Percentiles rank a stretch among this genome's conserved stretches.
phyloP scores from a whole-genome alignment of 2,329 filamentous ascomycete species.

The Fusarium oligoseptatum region DNA sequence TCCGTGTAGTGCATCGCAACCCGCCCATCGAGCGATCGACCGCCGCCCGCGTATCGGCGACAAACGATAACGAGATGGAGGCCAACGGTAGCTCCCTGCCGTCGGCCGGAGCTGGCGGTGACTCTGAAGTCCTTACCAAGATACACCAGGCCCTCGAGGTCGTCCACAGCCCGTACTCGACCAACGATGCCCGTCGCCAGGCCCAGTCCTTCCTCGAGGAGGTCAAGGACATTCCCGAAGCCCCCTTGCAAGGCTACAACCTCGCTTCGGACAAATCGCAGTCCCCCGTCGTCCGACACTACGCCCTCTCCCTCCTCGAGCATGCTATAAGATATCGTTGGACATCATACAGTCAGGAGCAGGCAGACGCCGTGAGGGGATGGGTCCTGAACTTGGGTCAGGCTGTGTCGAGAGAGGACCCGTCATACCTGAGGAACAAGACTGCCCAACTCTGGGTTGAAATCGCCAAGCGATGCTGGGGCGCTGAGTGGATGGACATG shows the following conservation, averaged over 20 bases:
- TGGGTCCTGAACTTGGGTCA: conserved; percentile 87
- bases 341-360: conserved; percentile 76
- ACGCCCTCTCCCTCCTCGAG: conserved; percentile 91
- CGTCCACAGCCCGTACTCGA: conserved; percentile 85
- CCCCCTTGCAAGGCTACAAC: conserved; percentile 86
- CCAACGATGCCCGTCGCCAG: conserved; percentile 84
- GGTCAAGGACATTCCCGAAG: conserved; percentile 82
- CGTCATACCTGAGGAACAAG: conserved; percentile 90
- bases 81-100: conserved; percentile 53
- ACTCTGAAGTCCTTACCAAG: conserved; percentile 67
- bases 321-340: conserved; percentile 90
- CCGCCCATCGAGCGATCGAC: conserved; percentile 6
- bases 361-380: conserved; percentile 76
- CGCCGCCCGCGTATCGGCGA: conserved; percentile 18
- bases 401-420: conserved; percentile 78
- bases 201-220: conserved; percentile 89
- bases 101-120: conserved; percentile 54
- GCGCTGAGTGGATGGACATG: conserved; percentile 94
- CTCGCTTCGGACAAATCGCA: conserved; percentile 83
- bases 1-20: conserved; percentile 25
- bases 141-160: conserved; percentile 89
- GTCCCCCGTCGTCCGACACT: conserved; percentile 88
- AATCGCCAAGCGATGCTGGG: conserved; percentile 93
- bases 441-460: conserved; percentile 95
- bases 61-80: conserved; percentile 48